These are phyloP conservation scores for Psilocybe mexicana DNA, from an alignment of 1,284 basidiomycete genomes.

Conservation along the genomic window DNA sequence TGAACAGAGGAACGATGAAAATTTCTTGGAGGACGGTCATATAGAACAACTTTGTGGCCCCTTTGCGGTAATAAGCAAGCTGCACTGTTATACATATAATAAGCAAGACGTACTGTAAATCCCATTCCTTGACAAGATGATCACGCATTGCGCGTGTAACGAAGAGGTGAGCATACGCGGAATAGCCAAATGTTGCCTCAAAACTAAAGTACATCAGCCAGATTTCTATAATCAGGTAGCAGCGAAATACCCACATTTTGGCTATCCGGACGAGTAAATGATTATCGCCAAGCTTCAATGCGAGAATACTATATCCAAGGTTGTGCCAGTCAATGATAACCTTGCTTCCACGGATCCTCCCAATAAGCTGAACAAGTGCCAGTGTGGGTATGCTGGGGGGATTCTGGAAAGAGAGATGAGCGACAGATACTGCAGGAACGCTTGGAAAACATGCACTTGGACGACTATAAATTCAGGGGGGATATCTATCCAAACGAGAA, in stretches of 20 bases:
- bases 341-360: constrained; percentile 68
- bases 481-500: constrained; percentile 61
- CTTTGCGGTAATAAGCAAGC: constrained; percentile 41
- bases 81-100: neutral
- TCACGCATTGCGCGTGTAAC: constrained; percentile 90
- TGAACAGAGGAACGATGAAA: constrained; percentile 72
- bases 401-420: constrained; percentile 56
- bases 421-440: neutral
- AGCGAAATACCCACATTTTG: constrained; percentile 51
- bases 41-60: constrained; percentile 75
- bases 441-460: constrained; percentile 56
- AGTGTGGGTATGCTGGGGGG: constrained; percentile 97
- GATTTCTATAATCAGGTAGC: neutral
- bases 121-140: constrained; percentile 73
- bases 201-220: constrained; percentile 54
- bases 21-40: constrained; percentile 85
- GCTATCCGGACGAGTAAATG: constrained; percentile 78
- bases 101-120: constrained; percentile 53
- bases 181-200: constrained; percentile 75
- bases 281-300: constrained; percentile 69
- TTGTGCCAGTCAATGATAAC: constrained; percentile 99
- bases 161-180: constrained; percentile 89
- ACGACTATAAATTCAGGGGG: constrained; percentile 88
- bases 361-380: constrained; percentile 78
- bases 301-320: constrained; percentile 92